Percentiles rank a stretch among this genome's conserved stretches.
Conservation (phyloP, 2,329 filamentous ascomycete species). For the Aspergillus carbonarius region DNA sequence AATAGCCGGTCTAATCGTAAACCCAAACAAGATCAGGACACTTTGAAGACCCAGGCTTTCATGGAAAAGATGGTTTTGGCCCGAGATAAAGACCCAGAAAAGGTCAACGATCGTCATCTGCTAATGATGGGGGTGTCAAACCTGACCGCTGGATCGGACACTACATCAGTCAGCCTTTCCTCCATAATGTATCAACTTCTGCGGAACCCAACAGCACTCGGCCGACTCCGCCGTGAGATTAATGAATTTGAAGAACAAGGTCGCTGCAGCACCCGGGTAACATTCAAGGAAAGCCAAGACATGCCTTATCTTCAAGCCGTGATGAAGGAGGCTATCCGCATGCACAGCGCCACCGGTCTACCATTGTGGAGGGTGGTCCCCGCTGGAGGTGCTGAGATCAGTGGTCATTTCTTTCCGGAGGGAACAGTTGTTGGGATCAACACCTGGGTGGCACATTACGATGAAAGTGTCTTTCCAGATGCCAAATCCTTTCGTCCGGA, state of each 20-base stretch:
- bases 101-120: constrained; percentile 42
- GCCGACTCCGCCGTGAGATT: constrained; percentile 34
- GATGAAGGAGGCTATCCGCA: constrained; percentile 54
- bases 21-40: background rate
- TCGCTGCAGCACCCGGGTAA: constrained; percentile 28
- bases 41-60: constrained; percentile 36
- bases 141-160: constrained; percentile 42
- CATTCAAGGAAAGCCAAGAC: constrained; percentile 41
- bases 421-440: constrained; percentile 48
- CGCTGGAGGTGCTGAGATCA: constrained; percentile 44
- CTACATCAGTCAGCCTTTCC: constrained; percentile 51
- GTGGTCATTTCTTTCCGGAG: constrained; percentile 42
- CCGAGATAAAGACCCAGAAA: constrained; percentile 44
- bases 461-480: constrained; percentile 46
- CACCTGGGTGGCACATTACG: constrained; percentile 46
- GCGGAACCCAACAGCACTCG: constrained; percentile 30
- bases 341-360: constrained; percentile 52
- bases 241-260: constrained; percentile 25
- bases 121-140: constrained; percentile 40
- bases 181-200: constrained; percentile 49
- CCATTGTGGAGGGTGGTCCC: constrained; percentile 53
- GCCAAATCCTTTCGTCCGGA: constrained; percentile 48
- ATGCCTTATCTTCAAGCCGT: constrained; percentile 56
- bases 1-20: constrained; percentile 18
- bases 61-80: constrained; percentile 45